Percentiles rank a stretch among this genome's conserved stretches.
Conservation (phyloP, 2,329 filamentous ascomycete genomes). For the Diplodia intermedia region DNA sequence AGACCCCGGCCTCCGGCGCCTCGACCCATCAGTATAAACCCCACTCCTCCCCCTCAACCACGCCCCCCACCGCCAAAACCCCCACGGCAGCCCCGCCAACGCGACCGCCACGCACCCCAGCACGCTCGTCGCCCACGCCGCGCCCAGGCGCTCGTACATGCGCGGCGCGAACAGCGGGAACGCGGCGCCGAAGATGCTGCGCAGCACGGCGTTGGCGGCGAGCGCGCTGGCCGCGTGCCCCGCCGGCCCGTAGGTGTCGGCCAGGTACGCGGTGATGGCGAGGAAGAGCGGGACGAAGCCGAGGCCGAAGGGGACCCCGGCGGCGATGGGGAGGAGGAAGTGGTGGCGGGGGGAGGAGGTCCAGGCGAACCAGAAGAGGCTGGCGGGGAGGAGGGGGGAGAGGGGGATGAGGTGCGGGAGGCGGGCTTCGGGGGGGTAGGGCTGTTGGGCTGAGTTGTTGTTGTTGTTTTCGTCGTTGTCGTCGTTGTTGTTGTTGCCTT, state of each 20-base stretch:
- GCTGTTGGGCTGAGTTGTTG: slow-evolving; percentile 37
- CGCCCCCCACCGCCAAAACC: slow-evolving; percentile 72
- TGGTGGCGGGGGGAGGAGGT: slow-evolving; percentile 72
- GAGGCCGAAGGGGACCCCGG: slow-evolving; percentile 78
- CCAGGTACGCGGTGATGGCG: slow-evolving; percentile 81
- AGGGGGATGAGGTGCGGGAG: slow-evolving; percentile 81
- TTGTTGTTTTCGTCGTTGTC: neutral
- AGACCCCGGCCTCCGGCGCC: slow-evolving; percentile 59
- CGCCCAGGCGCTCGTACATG: slow-evolving; percentile 74
- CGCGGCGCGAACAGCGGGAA: slow-evolving; percentile 75
- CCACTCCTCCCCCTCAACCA: slow-evolving; percentile 63
- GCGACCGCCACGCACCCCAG: slow-evolving; percentile 74
- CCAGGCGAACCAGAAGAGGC: slow-evolving; percentile 67
- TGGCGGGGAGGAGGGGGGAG: slow-evolving; percentile 73
- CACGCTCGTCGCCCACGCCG: slow-evolving; percentile 80
- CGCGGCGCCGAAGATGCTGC: slow-evolving; percentile 75
- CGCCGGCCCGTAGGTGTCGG: slow-evolving; percentile 69
- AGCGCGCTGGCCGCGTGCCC: slow-evolving; percentile 77
- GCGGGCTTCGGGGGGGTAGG: slow-evolving; percentile 73
- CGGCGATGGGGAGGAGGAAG: slow-evolving; percentile 80
- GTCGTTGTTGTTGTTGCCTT: neutral
- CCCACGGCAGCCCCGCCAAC: slow-evolving; percentile 80
- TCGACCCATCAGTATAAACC: slow-evolving; percentile 59
- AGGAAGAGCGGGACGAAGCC: slow-evolving; percentile 83
- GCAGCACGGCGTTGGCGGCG: slow-evolving; percentile 77